Percentiles rank a stretch among this genome's conserved stretches.
Conservation (phyloP, 352 stramenopile genomes). For the Elongisporangium prolatum region DNA sequence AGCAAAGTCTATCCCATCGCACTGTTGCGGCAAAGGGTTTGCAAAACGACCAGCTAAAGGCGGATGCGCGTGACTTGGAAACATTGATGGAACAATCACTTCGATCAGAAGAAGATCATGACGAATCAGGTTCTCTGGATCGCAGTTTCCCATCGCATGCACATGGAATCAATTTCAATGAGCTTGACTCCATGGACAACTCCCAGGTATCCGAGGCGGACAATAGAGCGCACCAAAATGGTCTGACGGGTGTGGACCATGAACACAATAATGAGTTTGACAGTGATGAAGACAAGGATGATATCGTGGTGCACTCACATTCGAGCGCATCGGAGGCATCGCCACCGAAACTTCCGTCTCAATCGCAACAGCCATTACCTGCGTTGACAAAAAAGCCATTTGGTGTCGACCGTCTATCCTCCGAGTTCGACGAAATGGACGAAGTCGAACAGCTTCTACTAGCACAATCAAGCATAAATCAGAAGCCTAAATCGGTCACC, state of each 20-base stretch:
- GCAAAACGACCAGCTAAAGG: not conserved
- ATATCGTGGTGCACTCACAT: not conserved
- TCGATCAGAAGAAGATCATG: not conserved
- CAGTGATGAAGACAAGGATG: not conserved
- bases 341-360: not conserved
- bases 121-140: not conserved
- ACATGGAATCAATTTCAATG: not conserved
- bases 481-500: not conserved
- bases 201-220: not conserved
- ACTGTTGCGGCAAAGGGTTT: not conserved
- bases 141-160: not conserved
- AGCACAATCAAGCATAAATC: not conserved
- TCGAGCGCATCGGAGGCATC: not conserved
- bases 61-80: not conserved
- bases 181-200: not conserved
- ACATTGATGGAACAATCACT: not conserved
- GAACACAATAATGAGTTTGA: not conserved
- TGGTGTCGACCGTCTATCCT: not conserved
- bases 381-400: not conserved
- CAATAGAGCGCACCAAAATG: not conserved
- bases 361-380: not conserved
- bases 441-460: slow-evolving; percentile 10
- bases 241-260: not conserved
- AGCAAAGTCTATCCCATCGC: not conserved
- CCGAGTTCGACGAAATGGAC: slow-evolving; percentile 1